Percentiles rank a stretch among this genome's conserved stretches.
Conservation (phyloP, 148 eudicot genomes). For the Silene uniflora region DNA sequence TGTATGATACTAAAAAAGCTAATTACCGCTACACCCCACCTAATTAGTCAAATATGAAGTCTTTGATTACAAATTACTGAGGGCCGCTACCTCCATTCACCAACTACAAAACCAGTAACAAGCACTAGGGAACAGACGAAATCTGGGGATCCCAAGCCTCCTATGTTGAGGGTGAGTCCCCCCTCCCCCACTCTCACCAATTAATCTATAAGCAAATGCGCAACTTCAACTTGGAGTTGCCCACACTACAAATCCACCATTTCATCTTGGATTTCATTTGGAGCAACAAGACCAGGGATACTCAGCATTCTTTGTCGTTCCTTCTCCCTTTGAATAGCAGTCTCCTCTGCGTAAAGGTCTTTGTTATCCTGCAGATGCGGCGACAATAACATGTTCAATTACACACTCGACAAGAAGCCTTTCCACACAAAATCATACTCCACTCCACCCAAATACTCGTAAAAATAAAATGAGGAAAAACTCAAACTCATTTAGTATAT, state of each 20-base stretch:
- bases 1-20: conserved; percentile 38
- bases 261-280: conserved; percentile 91
- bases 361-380: conserved; percentile 85
- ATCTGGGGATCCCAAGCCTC: conserved; percentile 21
- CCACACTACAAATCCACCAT: conserved; percentile 68
- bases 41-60: conserved; percentile 26
- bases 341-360: conserved; percentile 96
- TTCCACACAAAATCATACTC: not conserved
- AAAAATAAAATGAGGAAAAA: too few relatives aligned
- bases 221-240: not conserved
- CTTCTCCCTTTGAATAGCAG: conserved; percentile 87
- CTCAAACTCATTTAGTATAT: too few relatives aligned
- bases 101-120: conserved; percentile 11
- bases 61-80: conserved; percentile 18
- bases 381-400: not conserved
- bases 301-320: conserved; percentile 81
- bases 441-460: not conserved
- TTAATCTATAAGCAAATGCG: conserved; percentile 15
- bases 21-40: conserved; percentile 46
- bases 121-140: conserved; percentile 10
- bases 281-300: conserved; percentile 93
- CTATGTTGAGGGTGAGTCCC: conserved; percentile 7
- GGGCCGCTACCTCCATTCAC: conserved; percentile 42
- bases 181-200: conserved; percentile 1
- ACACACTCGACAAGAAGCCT: not conserved